phyloP scores from a whole-genome alignment of 75 land plant genomes.

The Sequoia sempervirens region DNA sequence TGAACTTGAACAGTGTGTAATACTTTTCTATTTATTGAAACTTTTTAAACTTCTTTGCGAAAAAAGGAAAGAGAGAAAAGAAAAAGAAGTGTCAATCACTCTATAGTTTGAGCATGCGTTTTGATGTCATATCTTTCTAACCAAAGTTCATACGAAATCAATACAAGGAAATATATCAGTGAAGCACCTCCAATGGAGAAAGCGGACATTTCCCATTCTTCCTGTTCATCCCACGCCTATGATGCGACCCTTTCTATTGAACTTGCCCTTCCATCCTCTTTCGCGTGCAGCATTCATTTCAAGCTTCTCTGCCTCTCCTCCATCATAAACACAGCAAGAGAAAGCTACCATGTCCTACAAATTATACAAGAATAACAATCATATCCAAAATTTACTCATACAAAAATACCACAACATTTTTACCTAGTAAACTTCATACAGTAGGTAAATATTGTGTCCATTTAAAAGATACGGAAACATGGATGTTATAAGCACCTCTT shows the following conservation, averaged over 20 bases:
- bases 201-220: constrained; percentile 94
- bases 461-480: too few species aligned
- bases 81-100: background rate
- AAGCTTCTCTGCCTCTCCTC: constrained; percentile 66
- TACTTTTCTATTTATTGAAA: background rate
- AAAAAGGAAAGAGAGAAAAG: background rate
- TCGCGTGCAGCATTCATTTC: constrained; percentile 88
- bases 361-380: too few species aligned
- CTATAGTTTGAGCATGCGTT: background rate
- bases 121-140: background rate
- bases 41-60: background rate
- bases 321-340: too few species aligned
- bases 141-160: background rate
- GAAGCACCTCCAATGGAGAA: too few species aligned
- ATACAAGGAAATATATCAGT: background rate
- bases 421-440: too few species aligned
- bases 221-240: constrained; percentile 66
- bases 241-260: constrained; percentile 68
- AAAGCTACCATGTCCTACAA: too few species aligned
- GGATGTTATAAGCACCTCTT: too few species aligned
- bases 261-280: constrained; percentile 82
- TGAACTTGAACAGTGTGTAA: background rate
- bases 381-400: too few species aligned
- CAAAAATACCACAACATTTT: too few species aligned
- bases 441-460: too few species aligned